Conservation (phyloP, 371 early-diverging fungal genomes). For the Mortierella sp. region DNA sequence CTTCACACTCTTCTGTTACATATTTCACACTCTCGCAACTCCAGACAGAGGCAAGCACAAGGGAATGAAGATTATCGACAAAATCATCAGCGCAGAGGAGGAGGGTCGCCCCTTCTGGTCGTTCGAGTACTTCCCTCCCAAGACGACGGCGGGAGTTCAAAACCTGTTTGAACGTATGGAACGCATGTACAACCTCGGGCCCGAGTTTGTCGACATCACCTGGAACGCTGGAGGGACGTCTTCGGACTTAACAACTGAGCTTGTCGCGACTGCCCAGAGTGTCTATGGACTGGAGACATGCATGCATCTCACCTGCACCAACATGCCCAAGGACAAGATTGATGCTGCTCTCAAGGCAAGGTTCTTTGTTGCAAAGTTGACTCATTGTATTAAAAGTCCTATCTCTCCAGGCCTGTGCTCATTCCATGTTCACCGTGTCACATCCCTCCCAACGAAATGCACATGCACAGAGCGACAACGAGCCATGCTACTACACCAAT, state of each 20-base stretch:
- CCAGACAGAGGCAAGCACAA: too few relatives aligned
- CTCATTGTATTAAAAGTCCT: background rate
- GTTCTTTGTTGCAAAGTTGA: background rate
- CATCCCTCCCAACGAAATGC: too few relatives aligned
- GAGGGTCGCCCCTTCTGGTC: constrained; percentile 80
- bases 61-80: constrained; percentile 77
- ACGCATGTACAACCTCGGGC: constrained; percentile 90
- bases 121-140: constrained; percentile 95
- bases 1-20: too few relatives aligned
- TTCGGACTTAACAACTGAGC: constrained; percentile 84
- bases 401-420: too few relatives aligned
- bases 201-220: constrained; percentile 94
- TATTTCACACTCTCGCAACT: too few relatives aligned
- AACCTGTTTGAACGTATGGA: constrained; percentile 93
- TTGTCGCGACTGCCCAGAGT: constrained; percentile 85
- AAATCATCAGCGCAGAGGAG: constrained; percentile 66
- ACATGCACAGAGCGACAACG: too few relatives aligned
- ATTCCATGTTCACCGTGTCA: too few relatives aligned
- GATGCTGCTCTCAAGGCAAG: constrained; percentile 73
- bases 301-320: constrained; percentile 96
- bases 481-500: too few relatives aligned
- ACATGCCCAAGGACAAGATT: constrained; percentile 87
- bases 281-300: constrained; percentile 91
- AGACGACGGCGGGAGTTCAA: constrained; percentile 82
- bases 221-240: constrained; percentile 94